phyloP scores from a whole-genome alignment of 176 grass and related monocot species.

The Oryza glumipatula region DNA sequence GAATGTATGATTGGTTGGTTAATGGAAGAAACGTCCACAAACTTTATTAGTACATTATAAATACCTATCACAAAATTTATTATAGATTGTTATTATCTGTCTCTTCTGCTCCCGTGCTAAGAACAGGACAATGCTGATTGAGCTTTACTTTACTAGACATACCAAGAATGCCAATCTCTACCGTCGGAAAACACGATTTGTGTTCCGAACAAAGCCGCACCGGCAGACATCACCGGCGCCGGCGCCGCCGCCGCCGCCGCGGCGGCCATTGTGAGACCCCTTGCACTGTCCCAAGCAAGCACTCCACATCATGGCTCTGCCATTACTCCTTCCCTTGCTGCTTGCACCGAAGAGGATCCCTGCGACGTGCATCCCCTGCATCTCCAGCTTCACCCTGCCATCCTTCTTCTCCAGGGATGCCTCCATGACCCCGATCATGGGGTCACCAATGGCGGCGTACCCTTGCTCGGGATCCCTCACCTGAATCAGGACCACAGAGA shows the following conservation, averaged over 20 bases:
- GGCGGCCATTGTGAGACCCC: neutral
- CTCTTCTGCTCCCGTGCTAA: too few relatives aligned
- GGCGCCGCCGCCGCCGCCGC: slow-evolving; percentile 4
- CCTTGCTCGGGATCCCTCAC: slow-evolving; percentile 57
- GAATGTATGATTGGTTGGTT: too few relatives aligned
- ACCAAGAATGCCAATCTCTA: neutral
- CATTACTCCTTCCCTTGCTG: neutral
- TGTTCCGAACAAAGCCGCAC: slow-evolving; percentile 43
- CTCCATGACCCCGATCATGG: slow-evolving; percentile 72
- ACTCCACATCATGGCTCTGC: slow-evolving; percentile 62
- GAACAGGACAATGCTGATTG: neutral
- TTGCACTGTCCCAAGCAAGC: slow-evolving; percentile 43
- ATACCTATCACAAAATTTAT: too few relatives aligned
- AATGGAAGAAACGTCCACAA: too few relatives aligned
- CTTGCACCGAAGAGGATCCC: slow-evolving; percentile 41
- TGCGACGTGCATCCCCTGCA: slow-evolving; percentile 56
- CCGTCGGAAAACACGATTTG: slow-evolving; percentile 36
- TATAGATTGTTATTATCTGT: too few relatives aligned
- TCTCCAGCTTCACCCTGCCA: slow-evolving; percentile 22
- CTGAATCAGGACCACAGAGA: slow-evolving; percentile 67
- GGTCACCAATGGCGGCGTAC: slow-evolving; percentile 48
- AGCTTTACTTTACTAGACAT: neutral
- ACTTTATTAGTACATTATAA: too few relatives aligned
- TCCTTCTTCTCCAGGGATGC: slow-evolving; percentile 25
- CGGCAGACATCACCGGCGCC: slow-evolving; percentile 7